These are phyloP conservation scores for Cordyceps fumosorosea DNA, from an alignment of 2,329 filamentous ascomycete species.

Conservation along the genomic window DNA sequence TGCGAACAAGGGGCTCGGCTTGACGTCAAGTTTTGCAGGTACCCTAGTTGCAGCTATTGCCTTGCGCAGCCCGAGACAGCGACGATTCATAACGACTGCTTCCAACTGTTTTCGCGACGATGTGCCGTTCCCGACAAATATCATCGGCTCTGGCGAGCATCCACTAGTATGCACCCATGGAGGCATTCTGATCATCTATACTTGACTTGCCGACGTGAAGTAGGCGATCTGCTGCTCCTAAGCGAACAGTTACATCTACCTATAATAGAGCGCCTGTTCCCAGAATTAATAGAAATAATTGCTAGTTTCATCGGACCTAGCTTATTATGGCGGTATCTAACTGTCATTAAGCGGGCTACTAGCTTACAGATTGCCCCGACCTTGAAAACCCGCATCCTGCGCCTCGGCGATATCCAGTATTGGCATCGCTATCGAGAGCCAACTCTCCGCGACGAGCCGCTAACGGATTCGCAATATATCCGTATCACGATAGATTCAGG, in stretches of 20 bases:
- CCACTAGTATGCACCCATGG: conserved; percentile 2
- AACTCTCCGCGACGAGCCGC: not conserved
- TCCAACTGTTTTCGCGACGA: not conserved
- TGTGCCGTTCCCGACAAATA: not conserved
- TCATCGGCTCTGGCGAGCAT: conserved; percentile 1
- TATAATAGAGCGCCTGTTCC: not conserved
- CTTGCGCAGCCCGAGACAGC: not conserved
- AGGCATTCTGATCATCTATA: not conserved
- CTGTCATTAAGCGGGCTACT: not conserved
- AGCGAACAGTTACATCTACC: not conserved
- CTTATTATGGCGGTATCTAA: not conserved
- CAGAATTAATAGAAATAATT: not conserved
- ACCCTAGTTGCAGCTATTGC: not conserved
- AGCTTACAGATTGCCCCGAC: not conserved
- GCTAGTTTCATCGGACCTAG: not conserved
- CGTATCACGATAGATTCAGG: conserved; percentile 5
- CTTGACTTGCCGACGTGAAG: not conserved
- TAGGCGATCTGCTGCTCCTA: not conserved
- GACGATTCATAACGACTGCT: conserved; percentile 1
- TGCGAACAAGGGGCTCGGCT: not conserved
- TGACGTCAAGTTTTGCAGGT: not conserved
- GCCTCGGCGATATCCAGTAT: conserved; percentile 1
- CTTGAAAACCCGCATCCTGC: not conserved
- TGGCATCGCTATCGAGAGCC: not conserved
- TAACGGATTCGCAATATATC: not conserved